phyloP scores from a whole-genome alignment of 495 filamentous ascomycete species.

The Aspergillus funiculosus region DNA sequence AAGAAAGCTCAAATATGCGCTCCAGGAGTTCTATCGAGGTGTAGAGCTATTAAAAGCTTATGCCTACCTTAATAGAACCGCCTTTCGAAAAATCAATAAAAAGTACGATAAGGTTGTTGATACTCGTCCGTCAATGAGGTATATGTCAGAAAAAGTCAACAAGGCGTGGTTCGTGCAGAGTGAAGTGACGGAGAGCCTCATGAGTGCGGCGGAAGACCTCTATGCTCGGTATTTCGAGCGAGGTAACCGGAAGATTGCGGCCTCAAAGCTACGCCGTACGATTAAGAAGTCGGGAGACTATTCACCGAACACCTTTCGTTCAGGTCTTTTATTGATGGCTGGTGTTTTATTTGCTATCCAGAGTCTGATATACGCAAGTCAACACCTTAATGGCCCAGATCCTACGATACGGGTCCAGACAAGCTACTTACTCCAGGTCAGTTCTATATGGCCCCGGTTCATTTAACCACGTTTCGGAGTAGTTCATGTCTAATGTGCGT shows the following conservation, averaged over 20 bases:
- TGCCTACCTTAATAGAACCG: conserved; percentile 79
- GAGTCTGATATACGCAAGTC: conserved; percentile 60
- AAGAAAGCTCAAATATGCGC: conserved; percentile 78
- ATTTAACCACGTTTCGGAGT: not conserved
- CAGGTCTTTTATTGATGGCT: conserved; percentile 70
- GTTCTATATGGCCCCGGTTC: conserved; percentile 9
- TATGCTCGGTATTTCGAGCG: conserved; percentile 90
- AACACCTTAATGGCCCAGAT: conserved; percentile 48
- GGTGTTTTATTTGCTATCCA: conserved; percentile 70
- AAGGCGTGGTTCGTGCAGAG: conserved; percentile 85
- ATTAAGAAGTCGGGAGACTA: conserved; percentile 60
- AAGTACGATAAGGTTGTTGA: conserved; percentile 92
- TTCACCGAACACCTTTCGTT: conserved; percentile 67
- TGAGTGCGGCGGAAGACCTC: conserved; percentile 75
- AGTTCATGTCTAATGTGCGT: conserved; percentile 26
- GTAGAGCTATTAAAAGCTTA: conserved; percentile 90
- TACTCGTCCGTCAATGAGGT: conserved; percentile 67
- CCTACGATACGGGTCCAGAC: conserved; percentile 46
- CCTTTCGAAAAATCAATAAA: conserved; percentile 97
- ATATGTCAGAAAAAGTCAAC: conserved; percentile 90
- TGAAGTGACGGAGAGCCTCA: conserved; percentile 69
- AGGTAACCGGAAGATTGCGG: conserved; percentile 85
- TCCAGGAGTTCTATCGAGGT: conserved; percentile 89
- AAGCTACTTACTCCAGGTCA: conserved; percentile 69
- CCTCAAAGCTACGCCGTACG: conserved; percentile 71